phyloP scores from a whole-genome alignment of 78 protist species.

The Cavenderia fasciculata region DNA sequence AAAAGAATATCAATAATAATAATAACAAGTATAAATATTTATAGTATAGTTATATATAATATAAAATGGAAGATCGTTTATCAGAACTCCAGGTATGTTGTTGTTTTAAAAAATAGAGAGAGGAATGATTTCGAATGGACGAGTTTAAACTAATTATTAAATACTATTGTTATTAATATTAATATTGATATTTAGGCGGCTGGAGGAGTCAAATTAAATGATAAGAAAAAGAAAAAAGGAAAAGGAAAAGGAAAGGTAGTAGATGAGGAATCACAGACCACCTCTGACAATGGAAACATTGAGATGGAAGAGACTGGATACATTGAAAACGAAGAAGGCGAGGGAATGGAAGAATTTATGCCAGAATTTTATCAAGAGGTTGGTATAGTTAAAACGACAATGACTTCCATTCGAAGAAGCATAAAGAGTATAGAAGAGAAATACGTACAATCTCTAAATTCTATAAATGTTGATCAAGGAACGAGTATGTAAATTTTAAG shows the following conservation, averaged over 20 bases:
- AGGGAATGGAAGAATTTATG: constrained; percentile 68
- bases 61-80: constrained; percentile 73
- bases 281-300: constrained; percentile 23
- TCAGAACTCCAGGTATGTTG: constrained; percentile 41
- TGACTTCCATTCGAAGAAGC: constrained; percentile 70
- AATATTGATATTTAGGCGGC: constrained; percentile 18
- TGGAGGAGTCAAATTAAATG: constrained; percentile 68
- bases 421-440: constrained; percentile 73
- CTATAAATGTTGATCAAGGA: constrained; percentile 79
- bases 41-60: not conserved
- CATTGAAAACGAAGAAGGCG: constrained; percentile 24
- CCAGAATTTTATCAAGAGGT: constrained; percentile 81
- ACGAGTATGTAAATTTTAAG: constrained; percentile 72
- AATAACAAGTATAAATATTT: no score
- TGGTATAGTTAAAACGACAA: constrained; percentile 51
- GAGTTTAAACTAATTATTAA: no score
- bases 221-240: constrained; percentile 33
- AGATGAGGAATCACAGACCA: constrained; percentile 6
- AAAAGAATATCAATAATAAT: no score
- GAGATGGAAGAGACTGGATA: constrained; percentile 58
- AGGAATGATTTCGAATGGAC: no score
- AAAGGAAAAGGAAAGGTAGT: constrained; percentile 50
- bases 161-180: no score
- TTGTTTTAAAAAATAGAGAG: not conserved
- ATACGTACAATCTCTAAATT: constrained; percentile 60